Percentiles rank a stretch among this genome's conserved stretches.
Conservation (phyloP, 306 rosid species). For the Amphicarpaea edgeworthii region DNA sequence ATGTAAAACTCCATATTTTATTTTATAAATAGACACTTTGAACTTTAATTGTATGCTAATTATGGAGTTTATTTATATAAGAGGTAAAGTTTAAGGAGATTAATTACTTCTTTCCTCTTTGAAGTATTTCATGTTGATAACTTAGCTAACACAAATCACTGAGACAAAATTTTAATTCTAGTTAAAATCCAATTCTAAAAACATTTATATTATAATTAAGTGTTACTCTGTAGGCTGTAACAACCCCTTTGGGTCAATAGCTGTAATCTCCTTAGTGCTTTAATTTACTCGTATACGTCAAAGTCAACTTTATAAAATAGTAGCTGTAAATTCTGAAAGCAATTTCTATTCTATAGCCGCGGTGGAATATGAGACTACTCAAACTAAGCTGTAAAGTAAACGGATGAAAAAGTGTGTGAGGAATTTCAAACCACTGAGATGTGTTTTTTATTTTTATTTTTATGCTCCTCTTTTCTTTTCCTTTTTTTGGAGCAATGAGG, state of each 20-base stretch:
- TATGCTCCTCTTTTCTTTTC: slow-evolving; percentile 31
- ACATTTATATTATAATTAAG: not conserved
- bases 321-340: slow-evolving; percentile 3
- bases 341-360: not conserved
- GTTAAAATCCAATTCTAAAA: no score
- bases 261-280: no score
- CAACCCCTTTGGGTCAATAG: no score
- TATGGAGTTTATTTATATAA: no score
- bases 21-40: no score
- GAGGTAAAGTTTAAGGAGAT: no score
- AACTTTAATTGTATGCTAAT: no score
- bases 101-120: no score
- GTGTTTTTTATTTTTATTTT: not conserved
- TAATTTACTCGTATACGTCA: slow-evolving; percentile 21
- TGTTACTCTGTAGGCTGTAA: no score
- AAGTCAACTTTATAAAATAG: slow-evolving; percentile 40
- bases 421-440: slow-evolving; percentile 51
- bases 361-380: slow-evolving; percentile 47
- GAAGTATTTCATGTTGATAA: no score
- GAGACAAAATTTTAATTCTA: not conserved
- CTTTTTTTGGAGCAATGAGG: slow-evolving; percentile 25
- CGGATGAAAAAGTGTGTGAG: not conserved
- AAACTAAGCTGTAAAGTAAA: slow-evolving; percentile 61
- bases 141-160: not conserved
- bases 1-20: slow-evolving; percentile 1